A percentile compares a stretch with the other conserved stretches of the same genome.
Evolutionary conservation across 129 eudicot genomes (phyloP).

Genomic region (Tanacetum coccineum): DNA sequence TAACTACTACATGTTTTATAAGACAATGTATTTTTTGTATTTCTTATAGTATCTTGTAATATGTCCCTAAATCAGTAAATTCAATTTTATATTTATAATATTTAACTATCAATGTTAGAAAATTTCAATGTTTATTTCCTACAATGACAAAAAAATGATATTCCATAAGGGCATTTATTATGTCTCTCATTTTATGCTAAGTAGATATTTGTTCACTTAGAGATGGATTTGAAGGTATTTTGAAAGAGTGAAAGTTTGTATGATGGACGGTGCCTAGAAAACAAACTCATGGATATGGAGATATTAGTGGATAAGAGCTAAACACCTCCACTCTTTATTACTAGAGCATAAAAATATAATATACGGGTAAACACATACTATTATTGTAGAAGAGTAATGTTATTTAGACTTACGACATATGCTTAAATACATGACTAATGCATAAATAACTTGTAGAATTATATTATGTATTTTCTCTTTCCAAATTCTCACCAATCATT

Average conservation of each 20-base stretch:
- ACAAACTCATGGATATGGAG: constrained; percentile 28
- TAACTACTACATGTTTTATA: too few relatives aligned
- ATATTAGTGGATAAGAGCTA: constrained; percentile 24
- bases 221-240: constrained; percentile 25
- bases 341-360: not conserved
- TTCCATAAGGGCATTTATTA: not conserved
- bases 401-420: too few relatives aligned
- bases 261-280: constrained; percentile 18
- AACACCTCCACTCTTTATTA: constrained; percentile 11
- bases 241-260: constrained; percentile 19
- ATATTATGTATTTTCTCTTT: too few relatives aligned
- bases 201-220: constrained; percentile 29
- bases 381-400: not conserved
- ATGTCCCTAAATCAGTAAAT: too few relatives aligned
- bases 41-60: too few relatives aligned
- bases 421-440: too few relatives aligned
- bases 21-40: too few relatives aligned
- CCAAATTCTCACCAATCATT: too few relatives aligned
- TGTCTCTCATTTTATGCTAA: not conserved
- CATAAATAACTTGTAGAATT: too few relatives aligned
- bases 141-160: not conserved
- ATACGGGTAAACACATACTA: not conserved
- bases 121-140: too few relatives aligned
- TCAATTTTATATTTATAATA: too few relatives aligned
- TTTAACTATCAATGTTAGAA: too few relatives aligned